Evolutionary conservation across 2,329 filamentous ascomycete species (phyloP).

Genomic region (Penicillium thymicola): DNA sequence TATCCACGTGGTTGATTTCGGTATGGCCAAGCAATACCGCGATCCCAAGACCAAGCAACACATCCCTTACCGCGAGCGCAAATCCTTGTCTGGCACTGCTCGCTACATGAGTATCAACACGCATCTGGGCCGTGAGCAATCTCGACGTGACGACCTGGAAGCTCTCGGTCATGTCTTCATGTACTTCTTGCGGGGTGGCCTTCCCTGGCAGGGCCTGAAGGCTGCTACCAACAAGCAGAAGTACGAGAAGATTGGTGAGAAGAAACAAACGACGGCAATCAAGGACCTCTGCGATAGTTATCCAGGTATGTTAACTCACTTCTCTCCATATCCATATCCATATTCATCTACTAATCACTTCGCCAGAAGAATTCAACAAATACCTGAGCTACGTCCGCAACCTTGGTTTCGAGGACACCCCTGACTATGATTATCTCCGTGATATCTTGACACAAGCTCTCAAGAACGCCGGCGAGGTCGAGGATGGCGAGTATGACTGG

Average conservation of each 20-base stretch:
- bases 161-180: slow-evolving; percentile 70
- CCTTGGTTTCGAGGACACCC: slow-evolving; percentile 95
- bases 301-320: slow-evolving; percentile 56
- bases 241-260: slow-evolving; percentile 99
- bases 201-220: slow-evolving; percentile 67
- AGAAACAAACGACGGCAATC: slow-evolving; percentile 97
- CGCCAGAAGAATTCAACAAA: slow-evolving; percentile 85
- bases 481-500: slow-evolving; percentile 99
- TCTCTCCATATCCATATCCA: background rate
- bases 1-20: slow-evolving; percentile 97
- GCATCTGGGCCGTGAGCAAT: slow-evolving; percentile 93
- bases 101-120: slow-evolving; percentile 99
- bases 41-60: slow-evolving; percentile 99
- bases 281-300: slow-evolving; percentile 96
- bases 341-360: slow-evolving; percentile 30
- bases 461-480: slow-evolving; percentile 89
- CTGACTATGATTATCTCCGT: slow-evolving; percentile 95
- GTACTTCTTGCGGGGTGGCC: slow-evolving; percentile 64
- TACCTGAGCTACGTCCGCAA: slow-evolving; percentile 97
- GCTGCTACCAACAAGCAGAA: slow-evolving; percentile 84
- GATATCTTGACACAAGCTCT: slow-evolving; percentile 95
- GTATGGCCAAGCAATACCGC: slow-evolving; percentile 99
- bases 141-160: slow-evolving; percentile 90
- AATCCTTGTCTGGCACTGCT: slow-evolving; percentile 92
- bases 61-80: slow-evolving; percentile 94